These are phyloP conservation scores for Globisporangium acanthophoron DNA, from an alignment of 352 stramenopile genomes.

Conservation along the genomic window DNA sequence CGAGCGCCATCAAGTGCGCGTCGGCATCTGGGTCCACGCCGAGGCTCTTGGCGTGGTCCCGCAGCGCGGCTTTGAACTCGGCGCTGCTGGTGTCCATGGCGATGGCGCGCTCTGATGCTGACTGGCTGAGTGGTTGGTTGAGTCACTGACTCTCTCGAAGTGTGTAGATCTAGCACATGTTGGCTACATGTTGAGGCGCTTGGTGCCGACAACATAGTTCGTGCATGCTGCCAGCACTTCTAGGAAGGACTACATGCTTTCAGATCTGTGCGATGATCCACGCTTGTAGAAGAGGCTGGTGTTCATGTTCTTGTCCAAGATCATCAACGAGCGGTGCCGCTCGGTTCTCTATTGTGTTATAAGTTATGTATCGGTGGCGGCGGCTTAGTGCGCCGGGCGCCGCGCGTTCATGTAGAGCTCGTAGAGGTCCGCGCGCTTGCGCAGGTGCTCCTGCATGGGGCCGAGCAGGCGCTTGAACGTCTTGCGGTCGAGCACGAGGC, in stretches of 20 bases:
- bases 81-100: constrained; percentile 34
- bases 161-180: no score
- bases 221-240: no score
- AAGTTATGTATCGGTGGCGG: background rate
- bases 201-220: no score
- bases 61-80: constrained; percentile 56
- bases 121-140: no score
- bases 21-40: constrained; percentile 50
- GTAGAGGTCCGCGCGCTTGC: constrained; percentile 1
- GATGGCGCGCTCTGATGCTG: background rate
- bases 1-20: constrained; percentile 35
- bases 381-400: constrained; percentile 16
- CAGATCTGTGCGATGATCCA: no score
- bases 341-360: background rate
- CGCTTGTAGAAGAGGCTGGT: no score
- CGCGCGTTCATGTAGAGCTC: constrained; percentile 2
- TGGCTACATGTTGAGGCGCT: no score
- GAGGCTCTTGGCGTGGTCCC: constrained; percentile 51
- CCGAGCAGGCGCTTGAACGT: constrained; percentile 80
- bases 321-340: no score
- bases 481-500: constrained; percentile 84
- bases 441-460: constrained; percentile 47
- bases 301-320: no score
- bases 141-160: no score
- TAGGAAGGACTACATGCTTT: no score